phyloP scores from a whole-genome alignment of 352 stramenopile genomes.

The Phytopythium boreale region DNA sequence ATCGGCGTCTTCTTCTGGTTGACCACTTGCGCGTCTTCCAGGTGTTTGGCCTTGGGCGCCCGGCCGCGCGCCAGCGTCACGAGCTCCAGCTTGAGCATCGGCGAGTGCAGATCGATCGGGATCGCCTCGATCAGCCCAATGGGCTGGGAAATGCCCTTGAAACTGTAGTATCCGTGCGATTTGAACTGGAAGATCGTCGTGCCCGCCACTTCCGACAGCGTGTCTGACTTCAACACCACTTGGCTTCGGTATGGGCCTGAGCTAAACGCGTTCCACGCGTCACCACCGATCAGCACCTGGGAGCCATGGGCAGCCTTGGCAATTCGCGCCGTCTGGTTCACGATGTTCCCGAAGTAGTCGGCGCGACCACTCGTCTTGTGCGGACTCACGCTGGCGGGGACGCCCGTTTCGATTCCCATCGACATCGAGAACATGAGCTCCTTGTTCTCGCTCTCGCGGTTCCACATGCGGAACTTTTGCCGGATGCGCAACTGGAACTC shows the following conservation, averaged over 20 bases:
- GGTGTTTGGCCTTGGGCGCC: conserved; percentile 57
- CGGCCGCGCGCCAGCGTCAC: conserved; percentile 28
- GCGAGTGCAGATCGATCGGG: conserved; percentile 54
- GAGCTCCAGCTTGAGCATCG: conserved; percentile 40
- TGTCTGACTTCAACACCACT: conserved; percentile 38
- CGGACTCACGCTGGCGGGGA: conserved; percentile 80
- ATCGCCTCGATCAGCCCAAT: conserved; percentile 82
- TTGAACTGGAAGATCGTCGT: conserved; percentile 84
- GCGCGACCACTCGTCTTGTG: conserved; percentile 87
- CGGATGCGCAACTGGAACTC: conserved; percentile 81
- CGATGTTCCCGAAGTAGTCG: conserved; percentile 89
- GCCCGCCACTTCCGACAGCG: conserved; percentile 37
- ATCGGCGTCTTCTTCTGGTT: conserved; percentile 49
- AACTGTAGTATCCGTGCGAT: conserved; percentile 75
- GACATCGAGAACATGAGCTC: conserved; percentile 86
- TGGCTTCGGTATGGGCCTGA: conserved; percentile 31
- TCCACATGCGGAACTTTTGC: conserved; percentile 76
- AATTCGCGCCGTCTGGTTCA: conserved; percentile 87
- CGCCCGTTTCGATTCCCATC: conserved; percentile 82
- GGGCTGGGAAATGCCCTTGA: conserved; percentile 83
- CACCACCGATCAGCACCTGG: conserved; percentile 78
- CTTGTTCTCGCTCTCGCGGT: conserved; percentile 67
- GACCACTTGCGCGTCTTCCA: conserved; percentile 46
- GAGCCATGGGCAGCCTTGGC: conserved; percentile 78
- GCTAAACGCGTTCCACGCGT: conserved; percentile 73